Conservation (phyloP, 495 filamentous ascomycete genomes). For the Aspergillus biplanus region DNA sequence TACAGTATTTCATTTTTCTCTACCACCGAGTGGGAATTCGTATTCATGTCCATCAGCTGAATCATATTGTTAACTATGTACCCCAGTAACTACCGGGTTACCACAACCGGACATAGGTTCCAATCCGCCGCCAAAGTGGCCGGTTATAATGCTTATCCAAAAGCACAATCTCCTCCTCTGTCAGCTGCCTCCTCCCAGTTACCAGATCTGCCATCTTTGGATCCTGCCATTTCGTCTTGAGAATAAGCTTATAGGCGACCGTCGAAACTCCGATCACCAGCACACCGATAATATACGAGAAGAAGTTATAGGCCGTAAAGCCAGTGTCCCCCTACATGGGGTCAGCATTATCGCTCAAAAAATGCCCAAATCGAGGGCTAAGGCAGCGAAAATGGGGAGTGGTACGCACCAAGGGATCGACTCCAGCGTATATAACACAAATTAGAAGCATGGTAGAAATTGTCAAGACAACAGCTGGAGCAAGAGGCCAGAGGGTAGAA, state of each 20-base stretch:
- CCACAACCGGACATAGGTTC: conserved; percentile 31
- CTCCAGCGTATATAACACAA: conserved; percentile 9
- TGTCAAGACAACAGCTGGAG: conserved; percentile 6
- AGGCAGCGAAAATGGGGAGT: no score
- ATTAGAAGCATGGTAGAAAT: conserved; percentile 13
- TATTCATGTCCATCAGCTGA: no score
- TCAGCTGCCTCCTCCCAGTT: conserved; percentile 25
- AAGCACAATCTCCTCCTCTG: conserved; percentile 26
- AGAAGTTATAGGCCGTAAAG: conserved; percentile 24
- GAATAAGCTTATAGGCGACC: conserved; percentile 28
- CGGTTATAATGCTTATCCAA: conserved; percentile 30
- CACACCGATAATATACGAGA: conserved; percentile 20
- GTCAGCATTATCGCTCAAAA: background rate
- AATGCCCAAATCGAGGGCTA: background rate
- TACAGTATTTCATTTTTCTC: no score
- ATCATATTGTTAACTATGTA: background rate
- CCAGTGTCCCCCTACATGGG: conserved; percentile 3
- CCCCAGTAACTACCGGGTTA: conserved; percentile 9
- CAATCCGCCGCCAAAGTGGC: conserved; percentile 27
- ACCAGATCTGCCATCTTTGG: conserved; percentile 29
- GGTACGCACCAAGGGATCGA: conserved; percentile 11
- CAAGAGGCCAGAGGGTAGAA: conserved; percentile 15
- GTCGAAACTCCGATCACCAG: conserved; percentile 11
- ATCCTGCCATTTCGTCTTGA: conserved; percentile 26
- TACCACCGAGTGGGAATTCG: no score